phyloP scores from a whole-genome alignment of 1,284 basidiomycete species.

The Papiliotrema flavescens region DNA sequence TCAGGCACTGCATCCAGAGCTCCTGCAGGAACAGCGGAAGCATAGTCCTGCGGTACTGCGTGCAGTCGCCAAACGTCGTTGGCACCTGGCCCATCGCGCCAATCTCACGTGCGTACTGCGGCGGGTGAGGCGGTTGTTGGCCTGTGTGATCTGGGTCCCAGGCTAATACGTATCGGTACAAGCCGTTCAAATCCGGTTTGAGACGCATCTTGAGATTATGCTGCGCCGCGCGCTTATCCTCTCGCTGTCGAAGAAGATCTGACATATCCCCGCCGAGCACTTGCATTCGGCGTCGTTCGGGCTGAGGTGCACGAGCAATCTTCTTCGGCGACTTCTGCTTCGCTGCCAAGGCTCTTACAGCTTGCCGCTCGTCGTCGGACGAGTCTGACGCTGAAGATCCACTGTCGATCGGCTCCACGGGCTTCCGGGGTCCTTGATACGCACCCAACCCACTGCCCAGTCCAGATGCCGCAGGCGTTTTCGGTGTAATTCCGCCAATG shows the following conservation, averaged over 20 bases:
- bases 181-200: constrained; percentile 72
- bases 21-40: constrained; percentile 87
- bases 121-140: constrained; percentile 55
- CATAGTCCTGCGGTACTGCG: constrained; percentile 72
- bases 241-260: constrained; percentile 49
- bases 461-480: constrained; percentile 28
- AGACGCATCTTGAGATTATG: constrained; percentile 66
- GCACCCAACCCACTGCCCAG: constrained; percentile 41
- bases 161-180: constrained; percentile 76
- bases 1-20: constrained; percentile 85
- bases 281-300: constrained; percentile 67
- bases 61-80: constrained; percentile 61
- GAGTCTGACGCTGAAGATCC: constrained; percentile 45
- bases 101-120: constrained; percentile 49
- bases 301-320: constrained; percentile 39
- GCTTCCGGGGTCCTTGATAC: constrained; percentile 22
- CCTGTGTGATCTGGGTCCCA: constrained; percentile 80
- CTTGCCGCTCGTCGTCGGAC: constrained; percentile 56
- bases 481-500: constrained; percentile 19
- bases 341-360: constrained; percentile 61
- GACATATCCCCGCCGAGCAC: constrained; percentile 53
- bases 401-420: constrained; percentile 17
- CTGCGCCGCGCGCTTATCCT: constrained; percentile 59
- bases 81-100: constrained; percentile 55
- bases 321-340: constrained; percentile 58